These are phyloP conservation scores for Chalciporus pseudorubinellus DNA, from an alignment of 768 basidiomycete genomes.

Conservation along the genomic window DNA sequence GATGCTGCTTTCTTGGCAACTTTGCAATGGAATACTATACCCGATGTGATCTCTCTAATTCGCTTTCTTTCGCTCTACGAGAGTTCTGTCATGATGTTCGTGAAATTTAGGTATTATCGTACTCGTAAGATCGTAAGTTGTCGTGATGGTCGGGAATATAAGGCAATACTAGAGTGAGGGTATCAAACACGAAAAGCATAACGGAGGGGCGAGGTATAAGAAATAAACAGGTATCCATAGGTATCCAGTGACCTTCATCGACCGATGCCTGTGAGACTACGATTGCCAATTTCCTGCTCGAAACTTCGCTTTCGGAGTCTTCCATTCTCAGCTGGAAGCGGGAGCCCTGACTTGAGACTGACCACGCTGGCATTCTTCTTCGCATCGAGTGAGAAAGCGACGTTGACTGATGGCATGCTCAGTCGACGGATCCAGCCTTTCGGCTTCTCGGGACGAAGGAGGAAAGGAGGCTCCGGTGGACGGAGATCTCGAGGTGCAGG, in stretches of 20 bases:
- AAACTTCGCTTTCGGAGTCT: constrained; percentile 35
- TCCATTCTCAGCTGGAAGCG: constrained; percentile 50
- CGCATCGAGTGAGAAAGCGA: constrained; percentile 57
- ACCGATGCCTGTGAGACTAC: constrained; percentile 52
- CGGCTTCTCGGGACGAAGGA: constrained; percentile 53
- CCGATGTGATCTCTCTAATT: not conserved
- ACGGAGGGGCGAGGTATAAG: constrained; percentile 3
- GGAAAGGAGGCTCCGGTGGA: constrained; percentile 42
- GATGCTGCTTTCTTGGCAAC: not conserved
- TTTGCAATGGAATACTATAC: not conserved
- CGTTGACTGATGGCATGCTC: constrained; percentile 70
- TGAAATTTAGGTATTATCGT: not conserved
- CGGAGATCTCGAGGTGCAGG: constrained; percentile 35
- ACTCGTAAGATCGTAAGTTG: not conserved
- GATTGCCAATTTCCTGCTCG: constrained; percentile 41
- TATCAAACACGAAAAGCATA: not conserved
- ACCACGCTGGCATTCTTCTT: constrained; percentile 51
- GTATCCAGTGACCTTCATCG: constrained; percentile 19
- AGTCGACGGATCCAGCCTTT: constrained; percentile 75
- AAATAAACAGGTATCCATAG: constrained; percentile 3
- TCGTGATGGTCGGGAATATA: not conserved
- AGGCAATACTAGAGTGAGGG: not conserved
- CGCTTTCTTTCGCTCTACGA: not conserved
- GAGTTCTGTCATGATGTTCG: not conserved
- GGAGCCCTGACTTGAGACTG: constrained; percentile 32